A percentile compares a stretch with the other conserved stretches of the same genome.
These are phyloP conservation scores for Leccinum longicurvipes DNA, from an alignment of 768 basidiomycete genomes.

Conservation along the genomic window DNA sequence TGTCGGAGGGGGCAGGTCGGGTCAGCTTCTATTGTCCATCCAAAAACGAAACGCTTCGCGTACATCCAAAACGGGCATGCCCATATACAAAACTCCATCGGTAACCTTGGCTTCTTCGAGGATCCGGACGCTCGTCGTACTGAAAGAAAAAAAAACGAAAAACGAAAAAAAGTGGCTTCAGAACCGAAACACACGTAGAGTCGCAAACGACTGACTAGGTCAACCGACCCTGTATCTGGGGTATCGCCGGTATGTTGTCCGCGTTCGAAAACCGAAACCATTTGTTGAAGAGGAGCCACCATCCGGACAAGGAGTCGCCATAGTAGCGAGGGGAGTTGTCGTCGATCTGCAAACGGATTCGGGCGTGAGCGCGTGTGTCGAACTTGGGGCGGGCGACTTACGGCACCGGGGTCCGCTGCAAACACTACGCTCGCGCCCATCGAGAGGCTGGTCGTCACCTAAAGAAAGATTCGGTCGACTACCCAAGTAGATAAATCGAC, in stretches of 20 bases:
- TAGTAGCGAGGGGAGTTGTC: constrained; percentile 95
- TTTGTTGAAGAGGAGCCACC: constrained; percentile 91
- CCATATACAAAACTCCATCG: constrained; percentile 86
- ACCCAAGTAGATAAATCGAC: not conserved
- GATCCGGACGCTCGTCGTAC: constrained; percentile 93
- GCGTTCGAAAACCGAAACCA: constrained; percentile 89
- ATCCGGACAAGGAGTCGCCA: constrained; percentile 93
- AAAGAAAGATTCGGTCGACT: constrained; percentile 3
- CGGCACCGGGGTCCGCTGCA: constrained; percentile 90
- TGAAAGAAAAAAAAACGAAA: constrained; percentile 37
- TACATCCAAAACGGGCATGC: constrained; percentile 93
- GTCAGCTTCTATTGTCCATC: not conserved
- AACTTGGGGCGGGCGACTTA: constrained; percentile 37
- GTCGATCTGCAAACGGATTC: constrained; percentile 49
- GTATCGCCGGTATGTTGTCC: constrained; percentile 77
- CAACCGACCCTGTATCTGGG: constrained; percentile 90
- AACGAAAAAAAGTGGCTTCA: not conserved
- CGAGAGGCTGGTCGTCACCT: constrained; percentile 89
- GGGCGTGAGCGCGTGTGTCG: not conserved
- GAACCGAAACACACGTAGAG: too few relatives aligned
- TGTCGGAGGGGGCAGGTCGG: constrained; percentile 29
- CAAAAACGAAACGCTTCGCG: constrained; percentile 13
- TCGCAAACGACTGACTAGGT: constrained; percentile 70
- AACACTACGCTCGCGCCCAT: constrained; percentile 90
- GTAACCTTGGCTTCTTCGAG: constrained; percentile 93